A percentile compares a stretch with the other conserved stretches of the same genome.
These are phyloP conservation scores for Lactarius tabidus DNA, from an alignment of 768 basidiomycete species.

Conservation along the genomic window DNA sequence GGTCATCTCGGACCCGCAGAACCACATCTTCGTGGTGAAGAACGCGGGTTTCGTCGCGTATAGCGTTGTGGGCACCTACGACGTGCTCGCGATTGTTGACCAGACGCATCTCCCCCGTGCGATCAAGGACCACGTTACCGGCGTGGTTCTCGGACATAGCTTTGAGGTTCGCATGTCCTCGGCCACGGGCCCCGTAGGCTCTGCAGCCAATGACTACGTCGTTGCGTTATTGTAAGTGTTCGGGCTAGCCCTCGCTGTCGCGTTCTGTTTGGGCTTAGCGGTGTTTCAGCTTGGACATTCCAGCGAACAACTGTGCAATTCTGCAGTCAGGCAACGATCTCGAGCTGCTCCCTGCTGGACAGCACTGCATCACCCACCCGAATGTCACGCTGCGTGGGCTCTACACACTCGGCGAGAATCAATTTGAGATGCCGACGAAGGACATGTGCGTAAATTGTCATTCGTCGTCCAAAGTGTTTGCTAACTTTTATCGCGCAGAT, in stretches of 20 bases:
- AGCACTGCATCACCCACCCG: conserved; percentile 81
- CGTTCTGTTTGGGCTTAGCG: not conserved
- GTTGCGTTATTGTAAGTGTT: conserved; percentile 67
- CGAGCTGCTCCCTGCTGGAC: conserved; percentile 73
- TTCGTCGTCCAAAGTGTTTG: not conserved
- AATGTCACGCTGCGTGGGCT: conserved; percentile 77
- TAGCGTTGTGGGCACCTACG: conserved; percentile 69
- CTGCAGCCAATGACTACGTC: conserved; percentile 51
- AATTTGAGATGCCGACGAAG: conserved; percentile 83
- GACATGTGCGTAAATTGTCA: conserved; percentile 56
- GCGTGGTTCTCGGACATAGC: conserved; percentile 59
- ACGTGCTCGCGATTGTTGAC: conserved; percentile 76
- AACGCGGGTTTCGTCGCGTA: conserved; percentile 76
- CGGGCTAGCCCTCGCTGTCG: not conserved
- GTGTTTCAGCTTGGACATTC: conserved; percentile 62
- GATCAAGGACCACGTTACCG: conserved; percentile 61
- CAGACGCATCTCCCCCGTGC: conserved; percentile 68
- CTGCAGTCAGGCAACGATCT: conserved; percentile 79
- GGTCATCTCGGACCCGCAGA: conserved; percentile 72
- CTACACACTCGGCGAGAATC: conserved; percentile 79
- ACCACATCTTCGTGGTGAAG: conserved; percentile 76
- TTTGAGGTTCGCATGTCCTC: conserved; percentile 73
- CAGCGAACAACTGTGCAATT: conserved; percentile 84
- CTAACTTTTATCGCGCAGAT: conserved; percentile 38
- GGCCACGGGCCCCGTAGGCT: conserved; percentile 43